A percentile compares a stretch with the other conserved stretches of the same genome.
phyloP scores from a whole-genome alignment of 306 rosid species.

The Trifolium pratense region DNA sequence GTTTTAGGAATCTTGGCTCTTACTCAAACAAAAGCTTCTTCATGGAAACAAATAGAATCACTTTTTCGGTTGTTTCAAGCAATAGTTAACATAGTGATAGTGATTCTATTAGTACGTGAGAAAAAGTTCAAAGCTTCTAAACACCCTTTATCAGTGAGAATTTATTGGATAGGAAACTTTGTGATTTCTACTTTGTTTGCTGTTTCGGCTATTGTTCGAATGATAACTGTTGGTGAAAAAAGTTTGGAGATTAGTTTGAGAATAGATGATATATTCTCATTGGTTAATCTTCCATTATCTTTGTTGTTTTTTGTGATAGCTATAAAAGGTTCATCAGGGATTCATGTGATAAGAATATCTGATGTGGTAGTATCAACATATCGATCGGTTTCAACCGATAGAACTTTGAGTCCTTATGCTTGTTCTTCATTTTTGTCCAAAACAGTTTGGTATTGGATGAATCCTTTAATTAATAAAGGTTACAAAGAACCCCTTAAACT shows the following conservation, averaged over 20 bases:
- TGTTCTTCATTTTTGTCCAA: constrained; percentile 43
- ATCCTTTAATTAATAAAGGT: constrained; percentile 49
- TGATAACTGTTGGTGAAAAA: constrained; percentile 1
- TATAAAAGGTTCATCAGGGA: constrained; percentile 44
- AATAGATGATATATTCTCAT: constrained; percentile 50
- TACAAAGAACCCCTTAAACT: constrained; percentile 47
- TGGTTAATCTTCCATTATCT: constrained; percentile 44
- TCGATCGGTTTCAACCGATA: constrained; percentile 29
- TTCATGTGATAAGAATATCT: constrained; percentile 42
- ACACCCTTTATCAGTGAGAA: constrained; percentile 52
- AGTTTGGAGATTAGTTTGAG: constrained; percentile 45
- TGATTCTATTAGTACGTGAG: constrained; percentile 44
- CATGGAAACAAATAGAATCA: constrained; percentile 49
- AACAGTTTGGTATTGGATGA: constrained; percentile 52
- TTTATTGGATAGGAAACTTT: constrained; percentile 46
- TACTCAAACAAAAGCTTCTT: constrained; percentile 30
- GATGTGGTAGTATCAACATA: constrained; percentile 26
- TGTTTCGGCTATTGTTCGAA: constrained; percentile 44
- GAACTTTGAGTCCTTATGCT: constrained; percentile 48
- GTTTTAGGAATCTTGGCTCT: constrained; percentile 47
- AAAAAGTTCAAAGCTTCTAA: constrained; percentile 39
- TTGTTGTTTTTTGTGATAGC: constrained; percentile 34
- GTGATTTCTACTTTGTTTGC: constrained; percentile 42
- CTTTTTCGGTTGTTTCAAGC: constrained; percentile 47
- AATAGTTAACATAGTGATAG: constrained; percentile 31